Evolutionary conservation across 208 protist species (phyloP).

Genomic region (Leishmania aethiopica): DNA sequence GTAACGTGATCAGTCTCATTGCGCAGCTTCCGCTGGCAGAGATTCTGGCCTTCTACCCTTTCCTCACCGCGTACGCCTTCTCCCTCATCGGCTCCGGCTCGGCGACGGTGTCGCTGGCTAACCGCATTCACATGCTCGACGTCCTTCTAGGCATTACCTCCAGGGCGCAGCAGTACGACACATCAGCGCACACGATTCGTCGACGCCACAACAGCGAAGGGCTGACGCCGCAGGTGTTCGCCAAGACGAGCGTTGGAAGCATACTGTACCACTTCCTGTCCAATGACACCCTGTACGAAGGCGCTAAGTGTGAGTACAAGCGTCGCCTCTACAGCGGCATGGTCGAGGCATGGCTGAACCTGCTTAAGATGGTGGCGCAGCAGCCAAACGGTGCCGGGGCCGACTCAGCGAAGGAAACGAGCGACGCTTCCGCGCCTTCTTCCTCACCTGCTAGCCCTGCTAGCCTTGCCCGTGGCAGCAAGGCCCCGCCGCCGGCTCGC

Average conservation of each 20-base stretch:
- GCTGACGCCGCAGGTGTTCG: constrained; percentile 34
- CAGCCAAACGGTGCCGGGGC: neutral
- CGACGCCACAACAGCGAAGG: constrained; percentile 51
- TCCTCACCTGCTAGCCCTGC: constrained; percentile 2
- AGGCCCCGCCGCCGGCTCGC: constrained; percentile 24
- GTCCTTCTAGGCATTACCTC: constrained; percentile 65
- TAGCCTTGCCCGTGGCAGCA: constrained; percentile 16
- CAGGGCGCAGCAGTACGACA: constrained; percentile 75
- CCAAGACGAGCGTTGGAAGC: constrained; percentile 60
- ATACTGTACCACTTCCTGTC: constrained; percentile 82
- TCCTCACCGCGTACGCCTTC: constrained; percentile 75
- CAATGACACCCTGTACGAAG: constrained; percentile 83
- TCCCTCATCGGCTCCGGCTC: constrained; percentile 81
- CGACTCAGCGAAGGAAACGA: neutral
- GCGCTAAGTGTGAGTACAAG: constrained; percentile 37
- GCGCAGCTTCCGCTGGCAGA: constrained; percentile 75
- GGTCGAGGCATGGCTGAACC: constrained; percentile 64
- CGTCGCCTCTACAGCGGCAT: constrained; percentile 78
- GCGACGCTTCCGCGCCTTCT: neutral
- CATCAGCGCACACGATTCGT: constrained; percentile 47
- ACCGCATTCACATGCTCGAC: constrained; percentile 78
- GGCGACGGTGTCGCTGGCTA: constrained; percentile 53
- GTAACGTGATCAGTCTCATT: constrained; percentile 59
- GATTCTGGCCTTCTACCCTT: constrained; percentile 86
- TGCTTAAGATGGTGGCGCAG: constrained; percentile 40